These are phyloP conservation scores for Arthrobotrys musiformis DNA, from an alignment of 2,329 filamentous ascomycete species.

Conservation along the genomic window DNA sequence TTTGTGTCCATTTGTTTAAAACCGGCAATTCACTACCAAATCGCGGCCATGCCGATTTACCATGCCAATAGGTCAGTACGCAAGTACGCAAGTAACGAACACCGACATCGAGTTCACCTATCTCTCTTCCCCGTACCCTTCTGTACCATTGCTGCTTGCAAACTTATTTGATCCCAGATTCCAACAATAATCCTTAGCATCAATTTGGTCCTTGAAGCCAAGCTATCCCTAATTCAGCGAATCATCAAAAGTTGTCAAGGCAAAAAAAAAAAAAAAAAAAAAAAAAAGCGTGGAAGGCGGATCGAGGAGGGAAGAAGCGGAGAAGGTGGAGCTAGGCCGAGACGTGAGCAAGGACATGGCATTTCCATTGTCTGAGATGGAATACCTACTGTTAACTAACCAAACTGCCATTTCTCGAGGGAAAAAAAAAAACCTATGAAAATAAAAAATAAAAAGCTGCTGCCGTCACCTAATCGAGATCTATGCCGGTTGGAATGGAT, in stretches of 20 bases:
- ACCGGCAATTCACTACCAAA: too few relatives aligned
- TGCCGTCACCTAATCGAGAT: background rate
- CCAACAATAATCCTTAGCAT: slow-evolving; percentile 13
- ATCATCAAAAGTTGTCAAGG: background rate
- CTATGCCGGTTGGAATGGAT: slow-evolving; percentile 30
- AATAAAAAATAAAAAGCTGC: too few relatives aligned
- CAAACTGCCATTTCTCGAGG: too few relatives aligned
- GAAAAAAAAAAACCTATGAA: too few relatives aligned
- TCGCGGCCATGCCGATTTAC: too few relatives aligned
- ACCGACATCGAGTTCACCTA: too few relatives aligned
- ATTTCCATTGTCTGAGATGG: slow-evolving; percentile 8
- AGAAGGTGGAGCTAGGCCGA: slow-evolving; percentile 25
- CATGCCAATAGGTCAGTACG: too few relatives aligned
- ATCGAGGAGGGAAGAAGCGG: slow-evolving; percentile 44
- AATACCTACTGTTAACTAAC: slow-evolving; percentile 1
- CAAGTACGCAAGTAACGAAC: too few relatives aligned
- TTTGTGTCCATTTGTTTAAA: too few relatives aligned
- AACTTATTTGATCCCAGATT: slow-evolving; percentile 15
- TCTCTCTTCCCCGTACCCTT: too few relatives aligned
- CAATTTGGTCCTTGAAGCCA: background rate
- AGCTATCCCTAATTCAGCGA: slow-evolving; percentile 21
- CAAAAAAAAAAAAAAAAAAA: too few relatives aligned
- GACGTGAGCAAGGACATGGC: slow-evolving; percentile 9
- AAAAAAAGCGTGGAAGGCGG: slow-evolving; percentile 14
- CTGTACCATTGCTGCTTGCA: slow-evolving; percentile 5